A percentile compares a stretch with the other conserved stretches of the same genome.
These are phyloP conservation scores for Triticum turgidum DNA, from an alignment of 176 grass and related monocot genomes.

Conservation along the genomic window DNA sequence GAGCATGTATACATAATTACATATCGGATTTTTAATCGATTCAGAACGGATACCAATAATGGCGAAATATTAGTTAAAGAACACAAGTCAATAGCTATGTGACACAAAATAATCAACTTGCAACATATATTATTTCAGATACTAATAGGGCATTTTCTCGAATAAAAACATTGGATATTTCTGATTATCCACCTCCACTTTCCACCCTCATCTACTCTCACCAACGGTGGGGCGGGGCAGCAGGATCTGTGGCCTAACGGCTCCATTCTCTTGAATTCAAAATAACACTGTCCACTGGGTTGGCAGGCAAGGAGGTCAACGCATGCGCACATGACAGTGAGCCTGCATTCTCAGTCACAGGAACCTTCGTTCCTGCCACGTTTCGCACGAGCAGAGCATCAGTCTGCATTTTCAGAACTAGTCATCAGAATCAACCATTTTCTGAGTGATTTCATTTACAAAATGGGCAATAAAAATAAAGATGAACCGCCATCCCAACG, in stretches of 20 bases:
- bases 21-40: too few species aligned
- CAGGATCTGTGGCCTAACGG: neutral
- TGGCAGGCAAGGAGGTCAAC: conserved; percentile 30
- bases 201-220: neutral
- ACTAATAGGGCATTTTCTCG: too few species aligned
- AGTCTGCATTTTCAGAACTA: neutral
- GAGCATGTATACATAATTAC: too few species aligned
- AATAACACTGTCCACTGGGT: neutral
- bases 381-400: neutral
- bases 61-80: too few species aligned
- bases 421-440: neutral
- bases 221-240: too few species aligned
- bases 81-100: too few species aligned
- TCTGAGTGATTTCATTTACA: neutral
- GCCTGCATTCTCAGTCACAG: neutral
- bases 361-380: neutral
- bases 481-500: neutral
- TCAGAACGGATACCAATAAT: too few species aligned
- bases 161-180: too few species aligned
- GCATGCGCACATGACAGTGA: neutral
- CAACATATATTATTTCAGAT: too few species aligned
- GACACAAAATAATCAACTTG: too few species aligned
- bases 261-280: neutral
- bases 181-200: too few species aligned
- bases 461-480: neutral